These are phyloP conservation scores for Drechslerella coelobrocha DNA, from an alignment of 2,329 filamentous ascomycete genomes.

Conservation along the genomic window DNA sequence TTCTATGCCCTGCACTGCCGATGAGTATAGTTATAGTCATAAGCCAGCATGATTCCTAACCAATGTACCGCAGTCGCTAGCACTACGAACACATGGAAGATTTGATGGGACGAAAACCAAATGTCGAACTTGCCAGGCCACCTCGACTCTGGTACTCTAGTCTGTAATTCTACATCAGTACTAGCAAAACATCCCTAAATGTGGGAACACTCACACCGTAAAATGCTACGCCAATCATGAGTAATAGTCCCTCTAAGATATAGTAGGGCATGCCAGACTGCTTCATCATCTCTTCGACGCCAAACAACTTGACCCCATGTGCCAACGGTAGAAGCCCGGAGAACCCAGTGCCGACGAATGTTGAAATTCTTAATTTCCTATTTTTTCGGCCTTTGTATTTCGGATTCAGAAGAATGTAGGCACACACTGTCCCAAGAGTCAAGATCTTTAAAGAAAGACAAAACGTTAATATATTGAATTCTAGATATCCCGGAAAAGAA, in stretches of 20 bases:
- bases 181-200: slow-evolving; percentile 5
- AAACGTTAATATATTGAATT: neutral
- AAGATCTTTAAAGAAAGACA: slow-evolving; percentile 56
- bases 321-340: slow-evolving; percentile 59
- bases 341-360: slow-evolving; percentile 59
- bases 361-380: slow-evolving; percentile 57
- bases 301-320: slow-evolving; percentile 56
- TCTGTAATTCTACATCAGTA: slow-evolving; percentile 55
- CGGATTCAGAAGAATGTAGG: slow-evolving; percentile 58
- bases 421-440: slow-evolving; percentile 56
- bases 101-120: slow-evolving; percentile 61
- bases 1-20: slow-evolving; percentile 26
- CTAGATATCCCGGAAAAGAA: slow-evolving; percentile 11
- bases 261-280: slow-evolving; percentile 60
- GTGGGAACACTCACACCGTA: slow-evolving; percentile 58
- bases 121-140: slow-evolving; percentile 61
- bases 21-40: slow-evolving; percentile 56
- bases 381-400: slow-evolving; percentile 58
- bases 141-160: slow-evolving; percentile 60
- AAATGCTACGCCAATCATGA: slow-evolving; percentile 58
- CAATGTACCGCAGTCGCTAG: slow-evolving; percentile 59
- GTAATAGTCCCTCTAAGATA: slow-evolving; percentile 58
- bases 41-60: slow-evolving; percentile 57
- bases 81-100: slow-evolving; percentile 62
- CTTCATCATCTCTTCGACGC: slow-evolving; percentile 58